Base-by-base conservation (phyloP, 108 stramenopile species). In the Cylindrotheca fusiformis region DNA sequence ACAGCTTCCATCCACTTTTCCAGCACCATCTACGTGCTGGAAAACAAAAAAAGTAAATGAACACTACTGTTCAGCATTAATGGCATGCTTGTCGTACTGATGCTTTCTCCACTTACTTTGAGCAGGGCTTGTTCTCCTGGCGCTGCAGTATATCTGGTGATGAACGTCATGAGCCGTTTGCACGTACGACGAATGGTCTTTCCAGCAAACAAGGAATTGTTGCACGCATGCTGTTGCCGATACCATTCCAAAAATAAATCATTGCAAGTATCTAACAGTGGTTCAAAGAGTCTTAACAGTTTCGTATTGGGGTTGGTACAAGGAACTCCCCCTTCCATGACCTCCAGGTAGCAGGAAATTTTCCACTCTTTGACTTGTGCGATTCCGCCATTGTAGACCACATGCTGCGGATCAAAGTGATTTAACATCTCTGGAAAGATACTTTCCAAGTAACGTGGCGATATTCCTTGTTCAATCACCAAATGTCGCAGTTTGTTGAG, bases 281-380 rank as follows among this genome's bases (percentile, higher is more conserved):
- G 82, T 29, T 17, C 54, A 56, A 88, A 91, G 27, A 84, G 48
- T 49, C 74, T 30, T 27, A 79, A 68, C 4, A 91, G 49, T 3
- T 48, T 44, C 5, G 63, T 2, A 52, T 89, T 79, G 47, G 88
- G 93, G 63, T 89, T 80, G 14, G 88, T 86, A 51, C 86, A 87
- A 0, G 93, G 93, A 17, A 94, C 60, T 6, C 93, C 93, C 27
- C 87, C 87, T 32, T 80, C 71, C 93, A 91, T 95, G 20, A 95
- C 93, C 69, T 95, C 93, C 24, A 95, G 44, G 65, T 95, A 95
- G 65, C 88, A 91, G n/a, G 81, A 83, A 32, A 95, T 91, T 63
- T 88, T 95, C 93, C 93, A 95, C 32, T 91, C 69, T 32, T 79
- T 84, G n/a, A 91, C 76, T 17, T 88, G 84, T 49, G 87, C 91